Conservation (phyloP, 768 basidiomycete genomes). For the Lactarius quietus region DNA sequence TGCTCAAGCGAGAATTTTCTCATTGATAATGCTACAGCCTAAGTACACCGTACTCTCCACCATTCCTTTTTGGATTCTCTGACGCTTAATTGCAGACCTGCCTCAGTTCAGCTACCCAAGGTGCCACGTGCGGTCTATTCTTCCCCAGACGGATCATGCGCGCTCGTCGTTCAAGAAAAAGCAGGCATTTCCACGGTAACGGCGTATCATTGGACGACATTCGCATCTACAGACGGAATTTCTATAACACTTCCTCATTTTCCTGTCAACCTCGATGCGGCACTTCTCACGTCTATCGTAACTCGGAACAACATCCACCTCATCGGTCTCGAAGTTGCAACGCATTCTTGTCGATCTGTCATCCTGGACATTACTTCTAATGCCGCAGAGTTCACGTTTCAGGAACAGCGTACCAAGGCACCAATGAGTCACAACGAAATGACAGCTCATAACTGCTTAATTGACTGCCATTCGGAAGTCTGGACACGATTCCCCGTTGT, state of each 20-base stretch:
- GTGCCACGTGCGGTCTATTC: conserved; percentile 39
- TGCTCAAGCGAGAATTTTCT: conserved; percentile 47
- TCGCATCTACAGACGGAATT: conserved; percentile 49
- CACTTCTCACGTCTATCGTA: conserved; percentile 47
- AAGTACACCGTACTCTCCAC: conserved; percentile 34
- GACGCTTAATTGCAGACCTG: conserved; percentile 36
- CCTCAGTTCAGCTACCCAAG: conserved; percentile 38
- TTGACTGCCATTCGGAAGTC: conserved; percentile 14
- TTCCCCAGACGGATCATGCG: conserved; percentile 54
- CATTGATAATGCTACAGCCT: conserved; percentile 50
- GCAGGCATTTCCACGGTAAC: conserved; percentile 27
- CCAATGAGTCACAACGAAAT: conserved; percentile 20
- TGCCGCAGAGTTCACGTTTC: conserved; percentile 54
- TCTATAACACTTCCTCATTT: conserved; percentile 34
- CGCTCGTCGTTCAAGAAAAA: conserved; percentile 37
- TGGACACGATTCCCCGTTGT: conserved; percentile 21
- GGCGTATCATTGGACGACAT: conserved; percentile 55
- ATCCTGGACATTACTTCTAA: conserved; percentile 52
- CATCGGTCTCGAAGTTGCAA: conserved; percentile 37
- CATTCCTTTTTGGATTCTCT: not conserved
- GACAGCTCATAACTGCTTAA: conserved; percentile 40
- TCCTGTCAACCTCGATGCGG: conserved; percentile 24
- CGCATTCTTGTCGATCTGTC: conserved; percentile 39
- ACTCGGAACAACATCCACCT: conserved; percentile 43
- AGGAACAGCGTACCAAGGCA: conserved; percentile 37